Base-by-base conservation (phyloP, 2,329 filamentous ascomycete genomes). In the Endoconidiophora polonica region DNA sequence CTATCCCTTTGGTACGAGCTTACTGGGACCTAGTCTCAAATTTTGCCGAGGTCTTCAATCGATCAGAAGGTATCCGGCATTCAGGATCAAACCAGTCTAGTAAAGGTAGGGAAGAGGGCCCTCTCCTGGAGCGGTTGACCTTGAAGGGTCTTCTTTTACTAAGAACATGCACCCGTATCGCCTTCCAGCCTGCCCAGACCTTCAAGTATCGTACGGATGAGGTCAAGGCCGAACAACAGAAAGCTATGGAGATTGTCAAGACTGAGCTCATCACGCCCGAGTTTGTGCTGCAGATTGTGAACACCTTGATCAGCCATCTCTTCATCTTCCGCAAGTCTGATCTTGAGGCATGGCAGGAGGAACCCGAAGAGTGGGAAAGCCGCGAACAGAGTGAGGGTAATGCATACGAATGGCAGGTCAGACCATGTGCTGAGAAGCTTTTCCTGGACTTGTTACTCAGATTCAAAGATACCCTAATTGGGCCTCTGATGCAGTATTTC, bases 361-460 rank as follows among this genome's bases (percentile, higher is more conserved):
- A 94, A 52, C 86, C 90, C 0, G 86, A 98, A 62, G 87, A 93
- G 49, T 98, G 91, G 88, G 90, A 95, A 63, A 81, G 84, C 56
- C 79, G 82, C 58, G 87, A 95, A 67, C 86, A 93, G 59, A 83
- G 81, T 54, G 77, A 85, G 53, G 80, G 83, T 36, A 84, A 86
- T 57, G 85, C 83, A 1, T 96, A 84, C 74, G 87, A 96, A 59
- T 95, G 88, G 68, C 85, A 90, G 52, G 81, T 96, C 48, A 79
- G 90, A 29, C 86, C 88, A 2, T 96, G 90, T 61, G 82, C 91
- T 0, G 91, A 98, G 64, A 93, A 88, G 63, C 72, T 98, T 12
- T 94, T 96, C 64, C 72, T 95, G 57, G 88, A 95, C 58, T 75
- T 98, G 16, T 77, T 94, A 54, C 84, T 86, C 54, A 81, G 94